Conservation (phyloP, 306 rosid genomes). For the Pachyrhizus erosus region DNA sequence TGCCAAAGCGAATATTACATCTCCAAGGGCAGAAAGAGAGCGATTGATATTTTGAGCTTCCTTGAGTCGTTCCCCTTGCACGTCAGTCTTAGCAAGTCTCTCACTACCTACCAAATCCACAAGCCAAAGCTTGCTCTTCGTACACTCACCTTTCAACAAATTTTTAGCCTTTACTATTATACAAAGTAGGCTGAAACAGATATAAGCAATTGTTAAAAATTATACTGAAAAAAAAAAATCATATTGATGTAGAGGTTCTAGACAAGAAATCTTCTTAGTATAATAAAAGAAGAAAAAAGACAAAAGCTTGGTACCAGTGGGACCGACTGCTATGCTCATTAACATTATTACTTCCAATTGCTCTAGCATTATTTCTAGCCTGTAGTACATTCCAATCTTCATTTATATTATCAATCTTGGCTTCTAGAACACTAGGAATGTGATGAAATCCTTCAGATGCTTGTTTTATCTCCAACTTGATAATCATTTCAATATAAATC, state of each 20-base stretch:
- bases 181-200: conserved; percentile 73
- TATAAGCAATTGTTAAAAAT: conserved; percentile 30
- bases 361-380: conserved; percentile 86
- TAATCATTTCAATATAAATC: conserved; percentile 33
- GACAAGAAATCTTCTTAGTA: not conserved
- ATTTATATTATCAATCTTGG: conserved; percentile 64
- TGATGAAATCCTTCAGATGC: conserved; percentile 76
- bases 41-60: too few species aligned
- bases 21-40: too few species aligned
- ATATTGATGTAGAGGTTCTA: not conserved
- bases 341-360: conserved; percentile 84
- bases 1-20: too few species aligned
- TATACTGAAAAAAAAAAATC: conserved; percentile 7
- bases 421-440: conserved; percentile 84
- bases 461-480: conserved; percentile 90
- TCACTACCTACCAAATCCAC: conserved; percentile 54
- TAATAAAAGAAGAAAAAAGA: not conserved
- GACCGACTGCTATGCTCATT: conserved; percentile 95
- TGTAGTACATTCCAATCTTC: conserved; percentile 80
- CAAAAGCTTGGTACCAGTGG: conserved; percentile 66
- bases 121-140: conserved; percentile 58
- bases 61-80: too few species aligned
- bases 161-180: conserved; percentile 79
- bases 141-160: conserved; percentile 74
- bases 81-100: too few species aligned